Evolutionary conservation across 306 rosid species (phyloP).

Genomic region (Malus sieversii): DNA sequence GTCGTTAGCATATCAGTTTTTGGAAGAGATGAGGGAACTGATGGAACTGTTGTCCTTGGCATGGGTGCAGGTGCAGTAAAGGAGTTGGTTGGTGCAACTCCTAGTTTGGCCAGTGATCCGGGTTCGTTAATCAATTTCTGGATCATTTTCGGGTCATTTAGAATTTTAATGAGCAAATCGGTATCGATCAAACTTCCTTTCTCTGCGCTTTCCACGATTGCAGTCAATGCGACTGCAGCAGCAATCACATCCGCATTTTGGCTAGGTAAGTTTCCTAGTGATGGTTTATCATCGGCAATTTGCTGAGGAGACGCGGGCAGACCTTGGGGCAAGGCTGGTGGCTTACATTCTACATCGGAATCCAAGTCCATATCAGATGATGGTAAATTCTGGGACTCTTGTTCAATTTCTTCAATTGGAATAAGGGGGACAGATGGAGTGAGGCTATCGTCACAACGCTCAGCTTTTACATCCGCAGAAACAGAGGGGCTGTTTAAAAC

Average conservation of each 20-base stretch:
- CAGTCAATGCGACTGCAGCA: constrained; percentile 39
- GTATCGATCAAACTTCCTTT: constrained; percentile 49
- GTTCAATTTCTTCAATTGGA: constrained; percentile 69
- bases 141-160: constrained; percentile 55
- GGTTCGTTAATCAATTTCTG: constrained; percentile 31
- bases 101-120: constrained; percentile 8
- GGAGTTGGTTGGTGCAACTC: constrained; percentile 6
- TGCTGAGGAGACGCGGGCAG: constrained; percentile 6
- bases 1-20: constrained; percentile 12
- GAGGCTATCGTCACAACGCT: constrained; percentile 38
- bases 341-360: not conserved
- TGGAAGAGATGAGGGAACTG: constrained; percentile 15
- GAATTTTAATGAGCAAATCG: constrained; percentile 46
- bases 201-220: constrained; percentile 37
- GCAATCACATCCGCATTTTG: constrained; percentile 29
- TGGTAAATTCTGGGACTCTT: constrained; percentile 25
- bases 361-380: constrained; percentile 5
- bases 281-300: constrained; percentile 8
- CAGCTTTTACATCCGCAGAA: constrained; percentile 30
- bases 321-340: constrained; percentile 13
- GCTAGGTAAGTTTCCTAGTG: constrained; percentile 15
- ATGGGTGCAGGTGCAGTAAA: constrained; percentile 4
- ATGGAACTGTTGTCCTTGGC: constrained; percentile 5
- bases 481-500: constrained; percentile 42
- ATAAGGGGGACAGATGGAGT: constrained; percentile 45